Percentiles rank a stretch among this genome's conserved stretches.
These are phyloP conservation scores for Thalassiosira hispida DNA, from an alignment of 352 stramenopile genomes.

Conservation along the genomic window DNA sequence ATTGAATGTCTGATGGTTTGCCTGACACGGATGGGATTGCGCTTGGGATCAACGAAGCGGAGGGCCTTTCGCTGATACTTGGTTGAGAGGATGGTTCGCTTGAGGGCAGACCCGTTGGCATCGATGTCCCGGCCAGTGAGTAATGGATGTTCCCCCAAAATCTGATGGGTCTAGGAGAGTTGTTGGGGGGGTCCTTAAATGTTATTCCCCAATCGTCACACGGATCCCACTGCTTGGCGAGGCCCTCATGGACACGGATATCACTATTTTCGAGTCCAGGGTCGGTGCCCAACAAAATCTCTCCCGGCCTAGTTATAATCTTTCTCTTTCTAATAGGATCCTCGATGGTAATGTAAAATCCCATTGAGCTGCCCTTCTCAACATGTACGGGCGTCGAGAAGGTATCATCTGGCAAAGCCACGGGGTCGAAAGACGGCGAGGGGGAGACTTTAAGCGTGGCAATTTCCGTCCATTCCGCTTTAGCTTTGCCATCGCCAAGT, in stretches of 20 bases:
- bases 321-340: not conserved
- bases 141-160: slow-evolving; percentile 24
- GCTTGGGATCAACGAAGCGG: slow-evolving; percentile 8
- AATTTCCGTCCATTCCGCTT: not conserved
- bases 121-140: not conserved
- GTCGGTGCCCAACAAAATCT: not conserved
- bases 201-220: slow-evolving; percentile 26
- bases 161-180: slow-evolving; percentile 3
- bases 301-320: not conserved
- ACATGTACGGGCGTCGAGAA: not conserved
- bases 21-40: not conserved
- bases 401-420: not conserved
- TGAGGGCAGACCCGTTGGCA: slow-evolving; percentile 14
- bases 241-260: slow-evolving; percentile 10
- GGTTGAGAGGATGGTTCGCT: not conserved
- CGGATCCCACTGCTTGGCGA: slow-evolving; percentile 26
- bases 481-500: not conserved
- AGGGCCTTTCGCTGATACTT: slow-evolving; percentile 21
- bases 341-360: slow-evolving; percentile 7
- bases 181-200: not conserved
- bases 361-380: not conserved
- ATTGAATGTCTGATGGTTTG: not conserved
- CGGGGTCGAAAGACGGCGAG: not conserved
- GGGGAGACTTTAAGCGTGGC: not conserved
- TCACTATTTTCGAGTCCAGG: slow-evolving; percentile 23